These are phyloP conservation scores for Trichophyton equinum DNA, from an alignment of 2,329 filamentous ascomycete species.

Conservation along the genomic window DNA sequence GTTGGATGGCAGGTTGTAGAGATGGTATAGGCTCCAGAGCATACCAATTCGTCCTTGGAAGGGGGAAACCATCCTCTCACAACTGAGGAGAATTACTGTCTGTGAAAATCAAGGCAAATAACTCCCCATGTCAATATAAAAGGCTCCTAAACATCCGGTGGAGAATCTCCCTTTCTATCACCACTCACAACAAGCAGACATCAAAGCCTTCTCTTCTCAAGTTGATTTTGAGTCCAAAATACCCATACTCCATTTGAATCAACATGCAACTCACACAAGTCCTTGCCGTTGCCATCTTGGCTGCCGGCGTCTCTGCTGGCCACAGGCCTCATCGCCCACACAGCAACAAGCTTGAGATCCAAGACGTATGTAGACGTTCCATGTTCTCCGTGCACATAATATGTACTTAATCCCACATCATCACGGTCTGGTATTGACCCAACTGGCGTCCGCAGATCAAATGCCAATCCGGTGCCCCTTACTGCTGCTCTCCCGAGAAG, in stretches of 20 bases:
- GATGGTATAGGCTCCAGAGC: neutral
- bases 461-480: neutral
- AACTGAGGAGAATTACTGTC: neutral
- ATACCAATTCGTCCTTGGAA: neutral
- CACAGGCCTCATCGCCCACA: neutral
- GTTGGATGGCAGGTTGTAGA: neutral
- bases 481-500: conserved; percentile 1
- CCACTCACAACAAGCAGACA: neutral
- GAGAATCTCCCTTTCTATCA: neutral
- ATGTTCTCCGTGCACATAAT: neutral
- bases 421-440: neutral
- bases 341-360: neutral
- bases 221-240: neutral
- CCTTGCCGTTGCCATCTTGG: neutral
- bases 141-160: neutral
- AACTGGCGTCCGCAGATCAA: neutral
- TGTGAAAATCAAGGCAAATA: neutral
- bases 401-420: neutral
- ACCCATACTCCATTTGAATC: neutral
- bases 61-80: neutral
- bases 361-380: neutral
- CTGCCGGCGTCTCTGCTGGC: neutral
- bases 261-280: neutral
- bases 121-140: neutral
- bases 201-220: neutral